Conservation (phyloP, 441 rosid genomes). For the Eruca vesicaria region DNA sequence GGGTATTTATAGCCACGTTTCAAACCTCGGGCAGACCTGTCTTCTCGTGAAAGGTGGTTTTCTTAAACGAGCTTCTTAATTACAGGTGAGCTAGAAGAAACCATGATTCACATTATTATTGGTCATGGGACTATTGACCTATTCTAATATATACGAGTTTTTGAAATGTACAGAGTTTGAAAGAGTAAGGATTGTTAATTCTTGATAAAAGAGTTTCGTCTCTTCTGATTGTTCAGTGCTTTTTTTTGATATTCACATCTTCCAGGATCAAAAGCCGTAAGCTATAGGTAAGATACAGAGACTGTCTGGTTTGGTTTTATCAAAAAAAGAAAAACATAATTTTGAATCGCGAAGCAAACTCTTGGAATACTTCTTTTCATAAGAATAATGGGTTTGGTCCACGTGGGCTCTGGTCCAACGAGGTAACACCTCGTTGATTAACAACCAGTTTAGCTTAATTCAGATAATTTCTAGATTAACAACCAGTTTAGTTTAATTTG, state of each 20-base stretch:
- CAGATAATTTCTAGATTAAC: too few species aligned
- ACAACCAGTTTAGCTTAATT: too few species aligned
- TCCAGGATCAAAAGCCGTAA: neutral
- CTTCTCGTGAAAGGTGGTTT: conserved; percentile 8
- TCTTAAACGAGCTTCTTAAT: neutral
- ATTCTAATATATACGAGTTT: conserved; percentile 2
- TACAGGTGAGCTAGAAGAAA: neutral
- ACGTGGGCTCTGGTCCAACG: too few species aligned
- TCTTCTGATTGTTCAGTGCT: neutral
- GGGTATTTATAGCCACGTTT: conserved; percentile 51
- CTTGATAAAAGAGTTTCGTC: neutral
- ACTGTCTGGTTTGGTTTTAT: neutral
- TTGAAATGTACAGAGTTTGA: conserved; percentile 23
- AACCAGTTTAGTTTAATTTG: too few species aligned
- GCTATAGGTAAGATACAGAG: neutral
- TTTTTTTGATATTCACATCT: neutral
- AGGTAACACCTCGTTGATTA: too few species aligned
- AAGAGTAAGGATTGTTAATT: neutral
- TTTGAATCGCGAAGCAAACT: too few species aligned
- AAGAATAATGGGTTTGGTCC: too few species aligned
- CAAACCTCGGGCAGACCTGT: conserved; percentile 41
- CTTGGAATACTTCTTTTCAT: too few species aligned
- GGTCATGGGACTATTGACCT: conserved; percentile 12
- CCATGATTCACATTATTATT: neutral
- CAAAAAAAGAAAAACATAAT: neutral